These are phyloP conservation scores for Salix purpurea DNA, from an alignment of 345 rosid genomes.

Conservation along the genomic window DNA sequence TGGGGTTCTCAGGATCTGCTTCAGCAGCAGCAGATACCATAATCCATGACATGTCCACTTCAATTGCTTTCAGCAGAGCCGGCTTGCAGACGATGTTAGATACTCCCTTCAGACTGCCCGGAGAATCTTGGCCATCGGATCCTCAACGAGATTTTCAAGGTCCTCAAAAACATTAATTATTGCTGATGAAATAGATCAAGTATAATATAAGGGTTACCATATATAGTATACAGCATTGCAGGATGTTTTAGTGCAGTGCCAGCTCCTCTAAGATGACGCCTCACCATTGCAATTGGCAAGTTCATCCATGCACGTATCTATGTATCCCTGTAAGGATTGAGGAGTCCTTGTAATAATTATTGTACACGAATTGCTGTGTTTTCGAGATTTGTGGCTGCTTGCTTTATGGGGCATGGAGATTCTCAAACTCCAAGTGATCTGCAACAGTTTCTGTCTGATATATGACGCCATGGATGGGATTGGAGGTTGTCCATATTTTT, in stretches of 20 bases:
- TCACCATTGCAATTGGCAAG: not conserved
- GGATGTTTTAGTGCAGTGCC: not conserved
- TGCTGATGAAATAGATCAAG: not conserved
- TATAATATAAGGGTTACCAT: not conserved
- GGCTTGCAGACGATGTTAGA: slow-evolving; percentile 46
- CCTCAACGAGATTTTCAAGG: slow-evolving; percentile 10
- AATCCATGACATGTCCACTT: slow-evolving; percentile 36
- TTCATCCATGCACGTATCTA: not conserved
- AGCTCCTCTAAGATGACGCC: not conserved
- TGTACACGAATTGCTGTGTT: not conserved
- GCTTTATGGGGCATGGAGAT: not conserved
- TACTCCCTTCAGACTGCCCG: slow-evolving; percentile 37
- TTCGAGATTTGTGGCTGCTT: not conserved
- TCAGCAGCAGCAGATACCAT: slow-evolving; percentile 5
- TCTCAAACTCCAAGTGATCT: not conserved
- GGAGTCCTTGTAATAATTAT: not conserved
- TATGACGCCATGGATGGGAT: slow-evolving; percentile 18
- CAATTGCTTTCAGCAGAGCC: slow-evolving; percentile 36
- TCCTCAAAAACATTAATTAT: not conserved
- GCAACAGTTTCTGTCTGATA: slow-evolving; percentile 10
- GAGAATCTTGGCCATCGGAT: slow-evolving; percentile 51
- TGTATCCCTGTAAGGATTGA: not conserved
- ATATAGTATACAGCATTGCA: no score
- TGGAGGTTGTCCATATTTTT: not conserved
- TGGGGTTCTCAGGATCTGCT: slow-evolving; percentile 33